phyloP scores from a whole-genome alignment of 2,329 filamentous ascomycete genomes.

The Epichloe typhina region DNA sequence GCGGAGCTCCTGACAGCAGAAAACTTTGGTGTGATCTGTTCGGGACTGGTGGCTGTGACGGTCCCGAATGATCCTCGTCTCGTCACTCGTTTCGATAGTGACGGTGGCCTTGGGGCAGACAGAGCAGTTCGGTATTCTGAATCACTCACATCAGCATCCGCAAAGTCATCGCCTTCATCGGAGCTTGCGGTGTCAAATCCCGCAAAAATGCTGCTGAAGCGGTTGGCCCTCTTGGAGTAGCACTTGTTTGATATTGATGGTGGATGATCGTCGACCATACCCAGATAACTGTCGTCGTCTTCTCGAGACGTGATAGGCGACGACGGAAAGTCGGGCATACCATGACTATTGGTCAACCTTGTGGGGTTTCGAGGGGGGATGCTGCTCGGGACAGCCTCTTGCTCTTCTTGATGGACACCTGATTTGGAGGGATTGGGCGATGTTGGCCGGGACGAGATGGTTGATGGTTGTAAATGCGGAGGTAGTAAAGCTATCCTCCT shows the following conservation, averaged over 20 bases:
- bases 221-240: conserved; percentile 50
- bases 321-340: conserved; percentile 34
- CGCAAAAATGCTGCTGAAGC: conserved; percentile 75
- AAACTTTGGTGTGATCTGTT: conserved; percentile 21
- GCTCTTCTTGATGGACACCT: conserved; percentile 14
- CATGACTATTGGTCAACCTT: conserved; percentile 34
- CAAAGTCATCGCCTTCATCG: conserved; percentile 51
- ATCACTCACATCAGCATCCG: conserved; percentile 48
- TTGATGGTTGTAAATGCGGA: conserved; percentile 64
- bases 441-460: conserved; percentile 49
- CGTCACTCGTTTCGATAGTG: conserved; percentile 21
- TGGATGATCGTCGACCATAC: conserved; percentile 70
- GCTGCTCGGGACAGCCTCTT: conserved; percentile 38
- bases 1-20: conserved; percentile 14
- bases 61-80: conserved; percentile 30
- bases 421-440: conserved; percentile 33
- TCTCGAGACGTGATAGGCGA: conserved; percentile 28
- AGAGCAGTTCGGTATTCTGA: conserved; percentile 54
- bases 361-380: conserved; percentile 50
- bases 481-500: conserved; percentile 63
- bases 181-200: conserved; percentile 65
- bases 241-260: conserved; percentile 46
- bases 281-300: conserved; percentile 54
- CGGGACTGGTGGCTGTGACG: conserved; percentile 26
- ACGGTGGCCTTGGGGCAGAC: conserved; percentile 45